Evolutionary conservation across 306 rosid genomes (phyloP), one percentile per base, ranked within the genome.

Genomic region (Rosa lucieae): DNA sequence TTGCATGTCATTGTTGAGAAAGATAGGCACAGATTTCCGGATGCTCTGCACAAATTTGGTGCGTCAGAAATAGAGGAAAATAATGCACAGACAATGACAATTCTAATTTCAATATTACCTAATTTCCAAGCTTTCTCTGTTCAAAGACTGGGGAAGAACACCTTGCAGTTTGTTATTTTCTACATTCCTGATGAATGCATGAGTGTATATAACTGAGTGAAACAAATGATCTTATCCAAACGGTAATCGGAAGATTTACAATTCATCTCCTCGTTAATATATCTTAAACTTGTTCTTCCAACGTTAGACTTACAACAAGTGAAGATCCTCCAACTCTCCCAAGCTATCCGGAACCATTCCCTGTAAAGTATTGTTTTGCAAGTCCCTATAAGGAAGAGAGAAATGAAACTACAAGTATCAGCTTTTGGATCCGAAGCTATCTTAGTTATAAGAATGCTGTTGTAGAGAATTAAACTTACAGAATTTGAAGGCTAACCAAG

Each of bases 81-180:
- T 68, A 23, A 20, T 37, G 52, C 20, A 77, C 21, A 44, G 12
- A 47, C 17, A 40, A 70, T 5, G 18, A 29, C 10, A 11, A 67
- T 18, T 71, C 59, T 21, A 46, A n/a, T 21, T 75, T 35, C 47
- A 29, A 29, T 29, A 17, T 85, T 85, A 94, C 99, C 97, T 89
- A 80, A 94, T 81, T 75, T 94, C 95, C 71, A 94, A 47, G 49
- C 83, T 88, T 80, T 87, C 89, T 85, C 81, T 89, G 81, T 92
- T 91, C 89, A 94, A 83, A 77, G 97, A 84, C 63, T 77, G 86
- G 46, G 99, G 95, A 21, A 94, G 87, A 65, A 97, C 84, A 70
- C 97, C 97, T 84, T 89, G 86, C 67, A 94, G 97, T 37, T 78
- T 86, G 85, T 94, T 94, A 82, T 94, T 92, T 82, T 88, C 95